Conservation (phyloP, 805 yeast genomes). For the Yueomyces sinensis region DNA sequence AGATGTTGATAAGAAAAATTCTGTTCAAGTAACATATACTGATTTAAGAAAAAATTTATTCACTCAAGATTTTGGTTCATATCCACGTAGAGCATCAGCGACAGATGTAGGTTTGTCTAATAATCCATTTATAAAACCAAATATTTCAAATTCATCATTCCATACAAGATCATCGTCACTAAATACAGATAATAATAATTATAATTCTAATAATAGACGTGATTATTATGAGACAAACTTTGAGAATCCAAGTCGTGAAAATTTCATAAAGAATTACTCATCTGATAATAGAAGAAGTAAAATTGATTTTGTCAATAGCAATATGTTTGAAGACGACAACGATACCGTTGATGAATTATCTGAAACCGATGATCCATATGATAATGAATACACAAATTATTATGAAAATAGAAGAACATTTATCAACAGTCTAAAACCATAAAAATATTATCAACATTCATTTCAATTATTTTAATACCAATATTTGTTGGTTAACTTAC, state of each 20-base stretch:
- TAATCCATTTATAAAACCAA: not conserved
- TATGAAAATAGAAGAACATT: conserved; percentile 30
- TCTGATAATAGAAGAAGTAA: too few relatives aligned
- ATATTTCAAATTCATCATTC: conserved; percentile 7
- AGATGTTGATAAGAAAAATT: not conserved
- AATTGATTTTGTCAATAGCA: too few relatives aligned
- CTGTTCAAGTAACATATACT: conserved; percentile 5
- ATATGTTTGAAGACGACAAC: too few relatives aligned
- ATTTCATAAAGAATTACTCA: too few relatives aligned
- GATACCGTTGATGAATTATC: conserved; percentile 22
- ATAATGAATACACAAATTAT: conserved; percentile 34
- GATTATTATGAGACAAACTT: not conserved
- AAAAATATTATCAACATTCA: too few relatives aligned
- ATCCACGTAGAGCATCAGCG: conserved; percentile 12
- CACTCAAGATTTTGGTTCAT: conserved; percentile 18
- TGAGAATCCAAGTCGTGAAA: not conserved
- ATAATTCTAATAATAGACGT: too few relatives aligned
- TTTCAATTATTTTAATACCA: too few relatives aligned
- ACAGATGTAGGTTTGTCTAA: conserved; percentile 1
- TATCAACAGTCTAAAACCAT: conserved; percentile 29
- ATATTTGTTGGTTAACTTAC: too few relatives aligned
- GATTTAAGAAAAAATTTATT: conserved; percentile 12
- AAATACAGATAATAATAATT: not conserved
- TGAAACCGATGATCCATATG: conserved; percentile 31
- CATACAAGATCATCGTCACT: conserved; percentile 12